Base-by-base conservation (phyloP, 2,329 filamentous ascomycete genomes). In the Exserohilum turcica region DNA sequence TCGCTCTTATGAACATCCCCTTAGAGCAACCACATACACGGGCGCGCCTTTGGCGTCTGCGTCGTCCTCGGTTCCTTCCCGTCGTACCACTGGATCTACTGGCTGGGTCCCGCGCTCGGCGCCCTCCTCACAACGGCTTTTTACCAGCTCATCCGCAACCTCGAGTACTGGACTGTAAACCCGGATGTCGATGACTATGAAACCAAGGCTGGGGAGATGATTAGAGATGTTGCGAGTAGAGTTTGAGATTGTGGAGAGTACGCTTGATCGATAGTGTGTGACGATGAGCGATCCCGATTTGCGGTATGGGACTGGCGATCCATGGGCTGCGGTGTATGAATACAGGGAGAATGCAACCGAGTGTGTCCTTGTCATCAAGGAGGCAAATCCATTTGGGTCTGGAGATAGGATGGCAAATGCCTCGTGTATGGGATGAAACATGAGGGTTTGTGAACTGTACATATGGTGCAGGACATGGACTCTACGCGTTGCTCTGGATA, bases 71-170 rank as follows among this genome's bases (percentile, higher is more conserved):
- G 68, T 12, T 64, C 54, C 3, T 79, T 78, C 54, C 70, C 74
- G 12, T 1, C 13, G 29, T 61, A 61, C 36, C 54, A 61, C 42
- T 61, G 59, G 59, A 61, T 79, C 43, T 79, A 79, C 61, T 79
- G 77, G 77, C 47, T 78, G 3, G 78, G 77, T 0, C 77, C 78
- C 1, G 57, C 63, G 5, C 68, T 79, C 0, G 77, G 77, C 6
- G 61, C 57, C 2, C 64, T 78, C 2, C 63, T 82, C 2, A 79
- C 80, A 0, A 75, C 76, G 1, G 78, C 72, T 3, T 81, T 82
- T 59, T 83, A 78, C 43, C 66, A 68, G 39, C 69, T 81, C 51
- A 72, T 82, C 54, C 76, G 76, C 57, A 65, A 70, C 32, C 60
- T 69, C 31, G 59, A 69, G 38, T 72, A 72, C 42, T 65, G 71